Conservation (phyloP, 768 basidiomycete species). For the Erythrobasidium yunnanense region DNA sequence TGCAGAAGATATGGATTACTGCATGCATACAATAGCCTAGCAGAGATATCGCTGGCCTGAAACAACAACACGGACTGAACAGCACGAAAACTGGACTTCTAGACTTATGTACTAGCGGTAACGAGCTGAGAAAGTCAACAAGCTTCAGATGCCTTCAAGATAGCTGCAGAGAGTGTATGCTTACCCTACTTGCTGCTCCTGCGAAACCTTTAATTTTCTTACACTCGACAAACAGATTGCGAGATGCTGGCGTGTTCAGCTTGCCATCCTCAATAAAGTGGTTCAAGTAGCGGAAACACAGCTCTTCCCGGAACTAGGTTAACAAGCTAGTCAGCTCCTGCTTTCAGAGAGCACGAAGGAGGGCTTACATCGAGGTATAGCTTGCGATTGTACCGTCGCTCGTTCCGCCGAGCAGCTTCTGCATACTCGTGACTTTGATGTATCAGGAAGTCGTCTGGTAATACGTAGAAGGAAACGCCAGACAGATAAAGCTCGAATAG, state of each 20-base stretch:
- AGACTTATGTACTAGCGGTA: too few relatives aligned
- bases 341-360: background rate
- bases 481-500: constrained; percentile 82
- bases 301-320: constrained; percentile 56
- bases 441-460: constrained; percentile 75
- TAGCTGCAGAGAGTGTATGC: background rate
- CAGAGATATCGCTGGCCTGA: too few relatives aligned
- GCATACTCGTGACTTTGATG: constrained; percentile 78
- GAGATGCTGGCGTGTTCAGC: constrained; percentile 49
- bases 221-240: constrained; percentile 45
- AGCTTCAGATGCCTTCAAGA: too few relatives aligned
- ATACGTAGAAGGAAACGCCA: constrained; percentile 70
- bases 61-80: too few relatives aligned
- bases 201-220: constrained; percentile 39
- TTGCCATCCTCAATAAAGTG: constrained; percentile 50
- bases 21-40: too few relatives aligned
- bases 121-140: background rate
- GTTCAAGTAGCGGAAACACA: constrained; percentile 61
- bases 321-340: background rate
- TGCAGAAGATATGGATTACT: too few relatives aligned
- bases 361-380: constrained; percentile 52
- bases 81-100: too few relatives aligned
- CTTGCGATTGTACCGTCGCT: constrained; percentile 65
- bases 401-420: constrained; percentile 58
- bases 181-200: background rate